phyloP scores from a whole-genome alignment of 108 stramenopile genomes.

The Cylindrotheca closterium region DNA sequence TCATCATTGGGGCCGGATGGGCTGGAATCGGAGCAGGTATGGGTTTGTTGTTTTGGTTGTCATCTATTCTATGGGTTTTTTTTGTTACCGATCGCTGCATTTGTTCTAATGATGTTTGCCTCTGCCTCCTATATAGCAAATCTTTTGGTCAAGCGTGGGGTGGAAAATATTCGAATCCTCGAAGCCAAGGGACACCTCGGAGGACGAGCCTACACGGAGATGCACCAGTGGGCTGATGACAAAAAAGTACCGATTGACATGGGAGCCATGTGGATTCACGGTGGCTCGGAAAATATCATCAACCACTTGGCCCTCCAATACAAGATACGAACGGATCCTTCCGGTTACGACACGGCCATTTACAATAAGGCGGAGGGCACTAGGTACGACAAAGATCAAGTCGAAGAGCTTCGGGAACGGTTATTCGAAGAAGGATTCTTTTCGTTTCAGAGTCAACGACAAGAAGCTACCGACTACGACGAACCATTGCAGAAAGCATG shows the following conservation, averaged over 20 bases:
- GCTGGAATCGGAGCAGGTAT: slow-evolving; percentile 27
- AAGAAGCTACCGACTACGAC: neutral
- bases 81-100: too few species aligned
- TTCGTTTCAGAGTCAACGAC: neutral
- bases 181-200: slow-evolving; percentile 31
- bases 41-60: slow-evolving; percentile 6
- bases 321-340: neutral
- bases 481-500: neutral
- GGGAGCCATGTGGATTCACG: slow-evolving; percentile 1
- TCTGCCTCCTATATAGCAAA: too few species aligned
- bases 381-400: neutral
- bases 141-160: slow-evolving; percentile 1
- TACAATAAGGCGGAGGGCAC: neutral
- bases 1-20: slow-evolving; percentile 42
- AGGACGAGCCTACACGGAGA: slow-evolving; percentile 15
- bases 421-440: neutral
- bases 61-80: too few species aligned
- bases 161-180: slow-evolving; percentile 12
- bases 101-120: too few species aligned
- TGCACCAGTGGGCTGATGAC: neutral
- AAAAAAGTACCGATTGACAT: neutral
- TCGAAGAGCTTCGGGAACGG: neutral
- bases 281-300: neutral
- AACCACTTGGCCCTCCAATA: neutral
- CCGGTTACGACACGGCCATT: neutral